phyloP scores from a whole-genome alignment of 2,329 filamentous ascomycete genomes.

The Diaporthe caulivora region DNA sequence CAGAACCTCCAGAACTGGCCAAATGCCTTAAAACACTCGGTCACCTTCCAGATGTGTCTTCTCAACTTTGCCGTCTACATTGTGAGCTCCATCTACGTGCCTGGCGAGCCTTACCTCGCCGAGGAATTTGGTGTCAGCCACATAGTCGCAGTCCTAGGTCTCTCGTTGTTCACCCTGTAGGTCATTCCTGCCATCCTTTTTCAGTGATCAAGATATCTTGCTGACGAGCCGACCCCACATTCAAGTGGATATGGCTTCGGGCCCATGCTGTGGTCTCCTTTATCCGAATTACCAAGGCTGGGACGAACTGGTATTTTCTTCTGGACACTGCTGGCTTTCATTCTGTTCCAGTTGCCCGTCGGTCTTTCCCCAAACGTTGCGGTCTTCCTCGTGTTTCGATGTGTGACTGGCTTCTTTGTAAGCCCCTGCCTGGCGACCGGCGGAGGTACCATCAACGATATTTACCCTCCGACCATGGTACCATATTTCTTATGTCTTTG shows the following conservation, averaged over 20 bases:
- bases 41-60: not conserved
- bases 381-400: conserved; percentile 20
- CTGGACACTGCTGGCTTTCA: conserved; percentile 16
- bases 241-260: conserved; percentile 43
- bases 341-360: conserved; percentile 35
- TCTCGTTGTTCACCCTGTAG: conserved; percentile 18
- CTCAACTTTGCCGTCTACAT: conserved; percentile 29
- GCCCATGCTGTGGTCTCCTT: conserved; percentile 25
- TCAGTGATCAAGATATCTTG: too few relatives aligned
- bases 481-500: not conserved
- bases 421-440: conserved; percentile 7
- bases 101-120: conserved; percentile 19
- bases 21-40: conserved; percentile 64
- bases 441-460: conserved; percentile 18
- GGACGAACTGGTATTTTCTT: conserved; percentile 21
- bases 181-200: too few relatives aligned
- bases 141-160: conserved; percentile 9
- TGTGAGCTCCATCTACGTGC: conserved; percentile 24
- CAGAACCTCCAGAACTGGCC: conserved; percentile 65
- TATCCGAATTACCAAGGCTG: conserved; percentile 13
- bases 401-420: conserved; percentile 11
- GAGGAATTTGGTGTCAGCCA: conserved; percentile 10
- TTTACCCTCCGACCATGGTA: not conserved
- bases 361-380: conserved; percentile 3
- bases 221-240: conserved; percentile 58